A percentile compares a stretch with the other conserved stretches of the same genome.
These are phyloP conservation scores for Sordaria brevicollis DNA, from an alignment of 495 filamentous ascomycete genomes.

Conservation along the genomic window DNA sequence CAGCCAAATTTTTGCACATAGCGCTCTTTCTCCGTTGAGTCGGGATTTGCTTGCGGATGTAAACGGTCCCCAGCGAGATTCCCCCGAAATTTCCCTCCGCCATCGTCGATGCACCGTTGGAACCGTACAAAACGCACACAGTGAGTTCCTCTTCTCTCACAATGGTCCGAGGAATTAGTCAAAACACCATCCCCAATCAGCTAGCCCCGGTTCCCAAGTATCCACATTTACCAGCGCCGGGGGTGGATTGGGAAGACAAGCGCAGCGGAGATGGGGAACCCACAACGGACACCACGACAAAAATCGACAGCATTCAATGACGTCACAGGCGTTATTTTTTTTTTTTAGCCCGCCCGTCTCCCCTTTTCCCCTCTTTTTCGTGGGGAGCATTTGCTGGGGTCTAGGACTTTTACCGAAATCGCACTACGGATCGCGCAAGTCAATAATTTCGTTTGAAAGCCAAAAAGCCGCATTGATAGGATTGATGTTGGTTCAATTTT, in stretches of 20 bases:
- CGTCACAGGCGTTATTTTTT: background rate
- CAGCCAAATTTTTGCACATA: background rate
- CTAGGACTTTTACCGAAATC: background rate
- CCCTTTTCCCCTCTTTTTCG: background rate
- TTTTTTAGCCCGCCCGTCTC: background rate
- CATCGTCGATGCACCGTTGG: background rate
- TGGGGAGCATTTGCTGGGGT: background rate
- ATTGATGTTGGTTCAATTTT: background rate
- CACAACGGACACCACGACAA: background rate
- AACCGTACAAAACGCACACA: background rate
- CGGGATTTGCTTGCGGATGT: background rate
- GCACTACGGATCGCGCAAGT: background rate
- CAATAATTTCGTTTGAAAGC: background rate
- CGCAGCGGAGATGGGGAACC: background rate
- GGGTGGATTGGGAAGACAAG: background rate
- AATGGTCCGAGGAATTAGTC: background rate
- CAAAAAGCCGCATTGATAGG: background rate
- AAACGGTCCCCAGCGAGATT: background rate
- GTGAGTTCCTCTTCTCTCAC: background rate
- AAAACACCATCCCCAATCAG: too few species aligned
- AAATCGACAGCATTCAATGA: background rate
- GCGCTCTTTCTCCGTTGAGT: background rate
- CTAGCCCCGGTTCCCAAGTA: background rate
- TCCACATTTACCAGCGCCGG: background rate
- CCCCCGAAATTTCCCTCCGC: background rate